Evolutionary conservation across 164 flowering plant species (phyloP).

Genomic region (Vitis riparia): DNA sequence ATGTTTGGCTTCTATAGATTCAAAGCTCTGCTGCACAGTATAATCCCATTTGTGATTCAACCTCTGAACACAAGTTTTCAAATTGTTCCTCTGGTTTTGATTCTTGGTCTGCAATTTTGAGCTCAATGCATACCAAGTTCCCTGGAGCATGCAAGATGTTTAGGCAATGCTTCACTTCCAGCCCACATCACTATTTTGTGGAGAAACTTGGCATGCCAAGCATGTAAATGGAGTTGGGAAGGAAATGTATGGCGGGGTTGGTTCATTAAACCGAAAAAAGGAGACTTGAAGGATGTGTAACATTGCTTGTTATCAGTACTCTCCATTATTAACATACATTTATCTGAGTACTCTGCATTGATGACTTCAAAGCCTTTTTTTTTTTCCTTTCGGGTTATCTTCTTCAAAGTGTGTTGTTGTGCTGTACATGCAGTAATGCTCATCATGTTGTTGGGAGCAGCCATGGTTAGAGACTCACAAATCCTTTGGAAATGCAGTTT

Average conservation of each 20-base stretch:
- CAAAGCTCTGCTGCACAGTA: constrained; percentile 86
- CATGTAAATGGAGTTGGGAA: background rate
- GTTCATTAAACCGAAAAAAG: background rate
- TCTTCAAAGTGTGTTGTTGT: background rate
- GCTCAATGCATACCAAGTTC: background rate
- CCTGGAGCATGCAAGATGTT: background rate
- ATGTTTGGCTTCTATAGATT: constrained; percentile 89
- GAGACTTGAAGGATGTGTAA: background rate
- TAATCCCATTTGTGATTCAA: constrained; percentile 28
- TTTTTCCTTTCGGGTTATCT: background rate
- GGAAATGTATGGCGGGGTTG: background rate
- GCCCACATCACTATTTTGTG: no score
- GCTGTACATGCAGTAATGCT: background rate
- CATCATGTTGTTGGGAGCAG: no score
- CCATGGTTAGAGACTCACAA: no score
- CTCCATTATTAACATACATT: background rate
- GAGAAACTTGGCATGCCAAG: background rate
- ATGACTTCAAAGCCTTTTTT: background rate
- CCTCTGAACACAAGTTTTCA: constrained; percentile 20
- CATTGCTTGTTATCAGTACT: background rate
- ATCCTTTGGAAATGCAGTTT: no score
- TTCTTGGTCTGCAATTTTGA: background rate
- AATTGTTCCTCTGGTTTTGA: background rate
- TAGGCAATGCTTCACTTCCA: background rate
- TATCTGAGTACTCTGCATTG: no score